A percentile compares a stretch with the other conserved stretches of the same genome.
Evolutionary conservation across 2,329 filamentous ascomycete species (phyloP).

Genomic region (Pseudophaeomoniella oleicola): DNA sequence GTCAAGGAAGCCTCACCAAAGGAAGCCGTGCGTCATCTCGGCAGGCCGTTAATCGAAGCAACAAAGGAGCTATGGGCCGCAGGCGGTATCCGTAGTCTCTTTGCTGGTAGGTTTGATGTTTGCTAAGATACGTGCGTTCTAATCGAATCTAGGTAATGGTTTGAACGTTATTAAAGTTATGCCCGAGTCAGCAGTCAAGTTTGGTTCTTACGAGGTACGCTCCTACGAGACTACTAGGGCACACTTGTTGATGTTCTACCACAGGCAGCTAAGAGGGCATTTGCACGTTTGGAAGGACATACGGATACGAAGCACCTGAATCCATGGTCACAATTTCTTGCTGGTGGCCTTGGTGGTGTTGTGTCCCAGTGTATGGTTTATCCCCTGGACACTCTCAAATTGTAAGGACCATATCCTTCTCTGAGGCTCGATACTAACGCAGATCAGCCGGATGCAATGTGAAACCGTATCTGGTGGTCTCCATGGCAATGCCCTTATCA

Average conservation of each 20-base stretch:
- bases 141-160: conserved; percentile 57
- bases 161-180: conserved; percentile 96
- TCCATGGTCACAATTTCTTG: conserved; percentile 74
- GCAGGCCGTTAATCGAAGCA: conserved; percentile 57
- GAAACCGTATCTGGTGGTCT: conserved; percentile 78
- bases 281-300: conserved; percentile 79
- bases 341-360: conserved; percentile 85
- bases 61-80: conserved; percentile 67
- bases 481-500: conserved; percentile 68
- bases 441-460: conserved; percentile 67
- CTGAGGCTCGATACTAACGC: conserved; percentile 1
- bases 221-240: conserved; percentile 1
- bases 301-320: conserved; percentile 66
- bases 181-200: conserved; percentile 97
- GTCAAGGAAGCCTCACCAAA: conserved; percentile 56
- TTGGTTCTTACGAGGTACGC: conserved; percentile 77
- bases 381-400: conserved; percentile 58
- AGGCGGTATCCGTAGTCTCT: conserved; percentile 77
- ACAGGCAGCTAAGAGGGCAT: conserved; percentile 68
- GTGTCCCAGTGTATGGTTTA: conserved; percentile 87
- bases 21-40: conserved; percentile 49
- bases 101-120: conserved; percentile 56
- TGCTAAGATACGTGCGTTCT: not conserved
- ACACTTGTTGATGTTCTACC: conserved; percentile 3
- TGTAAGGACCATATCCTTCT: conserved; percentile 27